Conservation (phyloP, 176 grass and related monocot genomes). For the bread wheat (Triticum aestivum) region DNA sequence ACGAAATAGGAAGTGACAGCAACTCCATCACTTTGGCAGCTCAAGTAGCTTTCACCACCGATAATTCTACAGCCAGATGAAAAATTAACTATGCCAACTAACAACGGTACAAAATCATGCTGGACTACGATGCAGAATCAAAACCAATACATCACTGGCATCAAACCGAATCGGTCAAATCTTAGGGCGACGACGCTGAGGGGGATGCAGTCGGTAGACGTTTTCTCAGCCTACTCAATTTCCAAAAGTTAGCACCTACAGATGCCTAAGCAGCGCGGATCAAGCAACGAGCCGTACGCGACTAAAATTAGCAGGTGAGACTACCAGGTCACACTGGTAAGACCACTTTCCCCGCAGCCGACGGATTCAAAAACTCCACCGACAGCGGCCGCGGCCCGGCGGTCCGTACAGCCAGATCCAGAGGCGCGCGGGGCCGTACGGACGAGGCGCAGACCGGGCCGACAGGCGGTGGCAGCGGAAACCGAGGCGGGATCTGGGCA, state of each 20-base stretch:
- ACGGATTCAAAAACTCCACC: background rate
- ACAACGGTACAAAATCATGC: background rate
- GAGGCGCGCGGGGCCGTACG: background rate
- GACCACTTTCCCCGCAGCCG: background rate
- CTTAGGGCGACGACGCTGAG: background rate
- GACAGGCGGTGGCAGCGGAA: background rate
- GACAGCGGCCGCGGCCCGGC: background rate
- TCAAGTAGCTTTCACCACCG: background rate
- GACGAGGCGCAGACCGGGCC: background rate
- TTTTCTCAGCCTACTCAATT: background rate
- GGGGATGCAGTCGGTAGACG: too few species aligned
- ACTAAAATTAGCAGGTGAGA: background rate
- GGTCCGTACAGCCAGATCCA: constrained; percentile 35
- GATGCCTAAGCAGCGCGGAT: background rate
- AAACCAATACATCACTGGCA: background rate
- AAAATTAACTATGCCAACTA: background rate
- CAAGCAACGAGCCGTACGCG: background rate
- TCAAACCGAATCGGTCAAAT: background rate
- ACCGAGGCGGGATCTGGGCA: constrained; percentile 20
- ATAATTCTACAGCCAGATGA: background rate
- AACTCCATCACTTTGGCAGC: background rate
- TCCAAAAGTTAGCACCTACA: constrained; percentile 31
- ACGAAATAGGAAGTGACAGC: background rate
- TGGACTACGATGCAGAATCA: background rate
- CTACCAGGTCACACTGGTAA: background rate